A percentile compares a stretch with the other conserved stretches of the same genome.
Evolutionary conservation across 1,284 basidiomycete genomes (phyloP).

Genomic region (Tilletia walkeri): DNA sequence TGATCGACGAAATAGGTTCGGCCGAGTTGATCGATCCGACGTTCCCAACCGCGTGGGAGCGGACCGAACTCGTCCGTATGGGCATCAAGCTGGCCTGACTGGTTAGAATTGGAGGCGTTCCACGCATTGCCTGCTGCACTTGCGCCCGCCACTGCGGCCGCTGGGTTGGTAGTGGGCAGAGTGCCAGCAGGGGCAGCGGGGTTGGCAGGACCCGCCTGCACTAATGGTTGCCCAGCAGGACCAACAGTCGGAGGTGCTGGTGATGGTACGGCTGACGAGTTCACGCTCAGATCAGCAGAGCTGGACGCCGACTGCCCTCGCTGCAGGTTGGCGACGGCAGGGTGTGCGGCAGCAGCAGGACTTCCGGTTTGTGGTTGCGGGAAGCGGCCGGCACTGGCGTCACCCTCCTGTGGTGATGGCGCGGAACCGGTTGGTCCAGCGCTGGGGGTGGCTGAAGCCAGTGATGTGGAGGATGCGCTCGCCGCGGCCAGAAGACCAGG

Average conservation of each 20-base stretch:
- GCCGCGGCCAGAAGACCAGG: constrained; percentile 28
- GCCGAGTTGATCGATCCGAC: constrained; percentile 80
- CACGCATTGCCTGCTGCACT: constrained; percentile 4
- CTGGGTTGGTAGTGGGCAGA: background rate
- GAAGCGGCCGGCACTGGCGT: background rate
- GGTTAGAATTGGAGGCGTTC: constrained; percentile 12
- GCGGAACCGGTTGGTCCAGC: background rate
- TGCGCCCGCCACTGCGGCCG: background rate
- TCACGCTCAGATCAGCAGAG: background rate
- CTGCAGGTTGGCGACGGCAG: background rate
- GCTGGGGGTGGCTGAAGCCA: constrained; percentile 28
- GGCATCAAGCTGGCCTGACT: constrained; percentile 26
- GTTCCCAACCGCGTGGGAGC: constrained; percentile 87
- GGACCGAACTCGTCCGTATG: constrained; percentile 46
- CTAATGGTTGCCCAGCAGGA: constrained; percentile 14
- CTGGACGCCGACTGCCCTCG: background rate
- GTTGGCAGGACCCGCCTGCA: constrained; percentile 20
- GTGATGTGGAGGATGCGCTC: constrained; percentile 43
- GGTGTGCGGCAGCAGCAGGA: background rate
- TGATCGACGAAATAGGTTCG: constrained; percentile 79
- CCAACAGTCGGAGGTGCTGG: background rate
- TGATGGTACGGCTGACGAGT: background rate
- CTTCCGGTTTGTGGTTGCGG: background rate
- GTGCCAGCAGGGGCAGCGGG: constrained; percentile 24
- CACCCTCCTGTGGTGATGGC: background rate